Percentiles rank a stretch among this genome's conserved stretches.
Conservation (phyloP, 2,329 filamentous ascomycete species). For the Cordyceps cicadae region DNA sequence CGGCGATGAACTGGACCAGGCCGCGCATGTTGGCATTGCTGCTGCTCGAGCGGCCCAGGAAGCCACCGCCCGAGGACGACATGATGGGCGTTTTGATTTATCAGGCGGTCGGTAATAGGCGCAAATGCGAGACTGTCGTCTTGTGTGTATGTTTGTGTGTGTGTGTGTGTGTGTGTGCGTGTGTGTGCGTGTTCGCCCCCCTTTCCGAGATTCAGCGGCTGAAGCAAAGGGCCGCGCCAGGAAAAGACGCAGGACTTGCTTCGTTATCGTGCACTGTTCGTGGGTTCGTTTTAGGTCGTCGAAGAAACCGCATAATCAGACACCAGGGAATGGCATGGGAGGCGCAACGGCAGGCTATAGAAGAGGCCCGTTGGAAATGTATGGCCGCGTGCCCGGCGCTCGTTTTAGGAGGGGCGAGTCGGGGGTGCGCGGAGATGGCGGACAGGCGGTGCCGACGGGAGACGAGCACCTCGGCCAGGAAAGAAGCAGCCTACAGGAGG, state of each 20-base stretch:
- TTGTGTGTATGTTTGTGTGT: neutral
- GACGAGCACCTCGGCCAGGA: neutral
- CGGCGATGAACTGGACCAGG: constrained; percentile 95
- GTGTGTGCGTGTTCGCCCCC: neutral
- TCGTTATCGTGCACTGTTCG: neutral
- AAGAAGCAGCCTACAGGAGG: neutral
- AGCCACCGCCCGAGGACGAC: constrained; percentile 51
- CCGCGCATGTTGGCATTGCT: constrained; percentile 67
- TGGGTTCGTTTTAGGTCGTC: neutral
- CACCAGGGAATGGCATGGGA: neutral
- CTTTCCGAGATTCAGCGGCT: constrained; percentile 1
- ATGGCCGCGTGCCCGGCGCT: neutral
- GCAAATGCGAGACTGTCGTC: neutral
- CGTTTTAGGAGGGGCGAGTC: constrained; percentile 2
- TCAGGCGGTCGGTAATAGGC: neutral
- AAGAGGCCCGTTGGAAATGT: neutral
- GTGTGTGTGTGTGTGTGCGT: neutral
- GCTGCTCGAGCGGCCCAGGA: constrained; percentile 57
- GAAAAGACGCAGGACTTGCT: neutral
- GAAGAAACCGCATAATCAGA: constrained; percentile 3
- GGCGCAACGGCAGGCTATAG: neutral
- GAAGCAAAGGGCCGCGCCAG: neutral
- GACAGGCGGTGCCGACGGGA: neutral
- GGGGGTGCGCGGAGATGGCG: neutral
- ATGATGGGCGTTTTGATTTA: constrained; percentile 28